These are phyloP conservation scores for Kandelia obovata DNA, from an alignment of 345 rosid genomes.

Conservation along the genomic window DNA sequence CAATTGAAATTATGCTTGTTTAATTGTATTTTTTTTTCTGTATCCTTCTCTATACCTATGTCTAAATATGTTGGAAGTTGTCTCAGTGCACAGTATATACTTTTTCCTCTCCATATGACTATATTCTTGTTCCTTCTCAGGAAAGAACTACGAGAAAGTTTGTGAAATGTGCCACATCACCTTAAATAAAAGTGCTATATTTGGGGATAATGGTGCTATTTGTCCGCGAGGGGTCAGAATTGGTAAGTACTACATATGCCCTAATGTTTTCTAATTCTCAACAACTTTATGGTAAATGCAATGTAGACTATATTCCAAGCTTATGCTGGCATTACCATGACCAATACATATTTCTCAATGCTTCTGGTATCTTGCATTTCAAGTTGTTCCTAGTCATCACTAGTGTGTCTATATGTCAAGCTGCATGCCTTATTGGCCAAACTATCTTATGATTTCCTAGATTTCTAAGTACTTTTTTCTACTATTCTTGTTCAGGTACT, in stretches of 20 bases:
- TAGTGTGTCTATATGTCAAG: neutral
- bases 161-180: conserved; percentile 30
- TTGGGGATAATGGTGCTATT: conserved; percentile 26
- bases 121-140: neutral
- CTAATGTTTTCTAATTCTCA: no score
- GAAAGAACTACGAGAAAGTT: conserved; percentile 24
- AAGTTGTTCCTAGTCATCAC: no score
- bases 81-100: neutral
- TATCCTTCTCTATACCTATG: no score
- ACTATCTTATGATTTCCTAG: neutral
- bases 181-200: conserved; percentile 25
- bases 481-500: conserved; percentile 13
- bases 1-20: no score
- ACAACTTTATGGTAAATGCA: no score
- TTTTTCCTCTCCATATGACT: neutral
- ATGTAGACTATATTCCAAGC: no score
- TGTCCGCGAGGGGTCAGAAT: conserved; percentile 26
- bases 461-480: neutral
- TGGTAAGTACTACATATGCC: conserved; percentile 7
- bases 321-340: no score
- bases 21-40: no score
- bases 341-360: neutral
- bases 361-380: neutral
- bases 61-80: neutral
- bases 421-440: neutral